Evolutionary conservation across 768 basidiomycete species (phyloP).

Genomic region (Kwoniella europaea): DNA sequence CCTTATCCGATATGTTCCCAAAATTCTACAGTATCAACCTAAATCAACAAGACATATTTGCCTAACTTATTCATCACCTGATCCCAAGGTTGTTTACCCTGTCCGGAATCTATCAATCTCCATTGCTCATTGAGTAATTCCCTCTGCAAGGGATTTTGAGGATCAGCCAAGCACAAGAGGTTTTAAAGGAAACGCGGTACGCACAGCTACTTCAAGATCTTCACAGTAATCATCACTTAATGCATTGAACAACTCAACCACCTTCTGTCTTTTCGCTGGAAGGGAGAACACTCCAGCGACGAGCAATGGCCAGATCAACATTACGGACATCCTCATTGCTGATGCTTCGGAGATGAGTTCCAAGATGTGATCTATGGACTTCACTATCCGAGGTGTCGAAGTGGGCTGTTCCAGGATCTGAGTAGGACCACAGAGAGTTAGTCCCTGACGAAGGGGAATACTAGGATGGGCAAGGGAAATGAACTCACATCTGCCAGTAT

Average conservation of each 20-base stretch:
- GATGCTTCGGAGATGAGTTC: slow-evolving; percentile 47
- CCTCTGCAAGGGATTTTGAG: slow-evolving; percentile 1
- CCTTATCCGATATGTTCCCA: not conserved
- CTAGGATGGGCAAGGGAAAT: not conserved
- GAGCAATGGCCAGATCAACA: slow-evolving; percentile 49
- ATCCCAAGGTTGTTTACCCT: slow-evolving; percentile 32
- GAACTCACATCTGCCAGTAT: slow-evolving; percentile 38
- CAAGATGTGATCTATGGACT: slow-evolving; percentile 37
- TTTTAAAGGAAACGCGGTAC: not conserved
- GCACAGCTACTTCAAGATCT: slow-evolving; percentile 40
- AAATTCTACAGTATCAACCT: not conserved
- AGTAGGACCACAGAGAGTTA: not conserved
- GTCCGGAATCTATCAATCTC: slow-evolving; percentile 30
- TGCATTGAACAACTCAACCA: slow-evolving; percentile 27
- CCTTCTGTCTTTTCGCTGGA: slow-evolving; percentile 23
- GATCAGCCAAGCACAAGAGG: too few relatives aligned
- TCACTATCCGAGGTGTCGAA: slow-evolving; percentile 31
- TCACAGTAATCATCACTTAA: slow-evolving; percentile 39
- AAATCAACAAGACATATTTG: slow-evolving; percentile 32
- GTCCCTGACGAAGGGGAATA: not conserved
- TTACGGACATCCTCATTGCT: slow-evolving; percentile 44
- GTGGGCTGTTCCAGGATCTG: slow-evolving; percentile 40
- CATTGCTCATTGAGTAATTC: slow-evolving; percentile 35
- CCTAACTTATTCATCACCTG: slow-evolving; percentile 34
- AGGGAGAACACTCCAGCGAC: slow-evolving; percentile 39